Conservation (phyloP, 495 filamentous ascomycete species). For the Niebla homalea region DNA sequence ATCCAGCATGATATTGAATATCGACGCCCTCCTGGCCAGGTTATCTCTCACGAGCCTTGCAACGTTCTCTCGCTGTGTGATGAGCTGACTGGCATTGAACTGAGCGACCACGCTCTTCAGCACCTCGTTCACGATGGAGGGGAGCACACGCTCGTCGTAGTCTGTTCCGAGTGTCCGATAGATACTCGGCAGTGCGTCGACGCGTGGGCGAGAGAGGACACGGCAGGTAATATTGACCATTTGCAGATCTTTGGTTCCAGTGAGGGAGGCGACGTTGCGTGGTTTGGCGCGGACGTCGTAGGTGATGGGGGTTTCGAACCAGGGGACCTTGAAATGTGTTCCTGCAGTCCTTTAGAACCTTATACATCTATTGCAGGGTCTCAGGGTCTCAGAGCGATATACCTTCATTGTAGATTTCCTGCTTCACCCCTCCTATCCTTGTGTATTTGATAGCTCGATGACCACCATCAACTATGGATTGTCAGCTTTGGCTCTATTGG, state of each 20-base stretch:
- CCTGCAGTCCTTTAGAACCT: constrained; percentile 32
- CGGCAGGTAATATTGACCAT: constrained; percentile 99
- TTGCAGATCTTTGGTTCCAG: constrained; percentile 96
- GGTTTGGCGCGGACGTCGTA: constrained; percentile 98
- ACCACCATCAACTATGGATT: constrained; percentile 76
- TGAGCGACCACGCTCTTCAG: constrained; percentile 97
- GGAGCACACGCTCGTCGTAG: constrained; percentile 93
- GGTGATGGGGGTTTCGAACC: constrained; percentile 91
- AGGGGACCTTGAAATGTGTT: constrained; percentile 86
- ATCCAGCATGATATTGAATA: constrained; percentile 94
- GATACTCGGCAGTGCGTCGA: constrained; percentile 85
- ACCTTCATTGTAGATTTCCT: constrained; percentile 97
- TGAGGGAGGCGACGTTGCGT: constrained; percentile 90
- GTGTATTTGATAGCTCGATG: constrained; percentile 98
- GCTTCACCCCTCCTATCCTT: constrained; percentile 81
- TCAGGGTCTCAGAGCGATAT: constrained; percentile 10
- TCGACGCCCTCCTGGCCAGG: constrained; percentile 73
- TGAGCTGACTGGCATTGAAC: constrained; percentile 97
- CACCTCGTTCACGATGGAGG: constrained; percentile 97
- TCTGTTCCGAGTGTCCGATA: constrained; percentile 91
- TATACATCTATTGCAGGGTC: neutral
- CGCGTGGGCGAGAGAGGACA: constrained; percentile 83
- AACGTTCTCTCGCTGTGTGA: constrained; percentile 96
- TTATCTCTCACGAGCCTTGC: constrained; percentile 84
- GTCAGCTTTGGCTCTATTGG: neutral